These are phyloP conservation scores for Cordyceps militaris DNA, from an alignment of 2,329 filamentous ascomycete species.

Conservation along the genomic window DNA sequence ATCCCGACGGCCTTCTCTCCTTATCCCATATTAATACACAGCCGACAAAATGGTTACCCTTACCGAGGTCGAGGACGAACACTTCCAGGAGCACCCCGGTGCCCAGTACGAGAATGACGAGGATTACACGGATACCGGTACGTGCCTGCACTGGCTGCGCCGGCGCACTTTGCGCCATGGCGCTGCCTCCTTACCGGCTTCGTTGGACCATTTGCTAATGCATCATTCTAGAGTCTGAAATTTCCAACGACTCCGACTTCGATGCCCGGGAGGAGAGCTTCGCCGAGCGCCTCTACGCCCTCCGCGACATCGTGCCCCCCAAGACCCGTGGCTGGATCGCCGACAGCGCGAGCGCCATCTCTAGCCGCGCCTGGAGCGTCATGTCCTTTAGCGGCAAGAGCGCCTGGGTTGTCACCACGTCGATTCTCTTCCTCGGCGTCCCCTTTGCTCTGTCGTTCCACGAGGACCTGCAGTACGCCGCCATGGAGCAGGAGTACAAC, in stretches of 20 bases:
- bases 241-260: conserved; percentile 72
- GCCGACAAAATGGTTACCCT: conserved; percentile 78
- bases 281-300: conserved; percentile 61
- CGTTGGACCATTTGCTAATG: not conserved
- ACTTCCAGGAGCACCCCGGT: conserved; percentile 68
- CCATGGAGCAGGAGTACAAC: conserved; percentile 96
- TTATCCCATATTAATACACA: conserved; percentile 14
- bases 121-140: conserved; percentile 92
- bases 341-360: conserved; percentile 51
- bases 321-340: conserved; percentile 62
- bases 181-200: not conserved
- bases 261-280: conserved; percentile 53
- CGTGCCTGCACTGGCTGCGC: conserved; percentile 21
- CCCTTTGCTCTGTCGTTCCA: conserved; percentile 88
- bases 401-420: conserved; percentile 86
- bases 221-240: conserved; percentile 61
- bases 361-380: conserved; percentile 41
- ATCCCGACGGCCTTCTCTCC: not conserved
- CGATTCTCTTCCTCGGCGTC: conserved; percentile 80
- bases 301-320: conserved; percentile 70
- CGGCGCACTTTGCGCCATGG: not conserved
- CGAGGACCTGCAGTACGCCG: conserved; percentile 93
- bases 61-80: conserved; percentile 93
- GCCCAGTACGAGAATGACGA: conserved; percentile 82
- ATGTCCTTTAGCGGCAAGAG: conserved; percentile 74